Evolutionary conservation across 2,329 filamentous ascomycete genomes (phyloP).

Genomic region (Calonectria crousiana): DNA sequence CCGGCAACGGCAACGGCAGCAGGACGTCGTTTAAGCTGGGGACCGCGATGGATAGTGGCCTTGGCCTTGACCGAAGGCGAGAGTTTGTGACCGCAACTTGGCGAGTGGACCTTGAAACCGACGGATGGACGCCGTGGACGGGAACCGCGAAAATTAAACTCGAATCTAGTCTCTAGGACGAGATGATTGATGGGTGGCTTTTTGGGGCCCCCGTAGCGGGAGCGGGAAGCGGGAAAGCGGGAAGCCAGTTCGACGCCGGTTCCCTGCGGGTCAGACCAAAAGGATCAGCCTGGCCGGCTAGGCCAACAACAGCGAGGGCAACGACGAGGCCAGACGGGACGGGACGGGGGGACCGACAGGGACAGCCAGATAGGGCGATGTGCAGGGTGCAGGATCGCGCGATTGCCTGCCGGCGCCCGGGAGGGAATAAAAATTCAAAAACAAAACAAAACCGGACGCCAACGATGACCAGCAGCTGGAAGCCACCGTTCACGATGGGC

Average conservation of each 20-base stretch:
- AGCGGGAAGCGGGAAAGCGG: conserved; percentile 27
- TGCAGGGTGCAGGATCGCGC: conserved; percentile 23
- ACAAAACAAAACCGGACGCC: background rate
- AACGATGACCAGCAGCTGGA: conserved; percentile 9
- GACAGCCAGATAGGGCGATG: conserved; percentile 22
- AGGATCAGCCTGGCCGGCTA: conserved; percentile 4
- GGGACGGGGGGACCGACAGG: conserved; percentile 12
- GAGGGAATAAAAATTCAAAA: conserved; percentile 3
- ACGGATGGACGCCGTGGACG: conserved; percentile 24
- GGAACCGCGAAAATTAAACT: conserved; percentile 23
- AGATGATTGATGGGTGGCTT: conserved; percentile 28
- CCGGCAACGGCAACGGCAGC: conserved; percentile 10
- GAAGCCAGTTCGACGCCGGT: conserved; percentile 26
- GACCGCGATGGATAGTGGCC: conserved; percentile 13
- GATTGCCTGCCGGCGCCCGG: conserved; percentile 35
- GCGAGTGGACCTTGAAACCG: conserved; percentile 21
- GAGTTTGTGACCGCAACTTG: conserved; percentile 16
- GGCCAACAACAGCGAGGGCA: background rate
- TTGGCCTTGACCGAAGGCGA: conserved; percentile 14
- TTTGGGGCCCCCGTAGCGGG: conserved; percentile 29
- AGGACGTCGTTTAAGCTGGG: conserved; percentile 1
- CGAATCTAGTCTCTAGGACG: conserved; percentile 23
- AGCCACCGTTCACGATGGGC: background rate
- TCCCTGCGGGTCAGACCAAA: conserved; percentile 27
- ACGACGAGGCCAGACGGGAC: conserved; percentile 16